Evolutionary conservation across 2,329 filamentous ascomycete genomes (phyloP).

Genomic region (Colletotrichum kahawae): DNA sequence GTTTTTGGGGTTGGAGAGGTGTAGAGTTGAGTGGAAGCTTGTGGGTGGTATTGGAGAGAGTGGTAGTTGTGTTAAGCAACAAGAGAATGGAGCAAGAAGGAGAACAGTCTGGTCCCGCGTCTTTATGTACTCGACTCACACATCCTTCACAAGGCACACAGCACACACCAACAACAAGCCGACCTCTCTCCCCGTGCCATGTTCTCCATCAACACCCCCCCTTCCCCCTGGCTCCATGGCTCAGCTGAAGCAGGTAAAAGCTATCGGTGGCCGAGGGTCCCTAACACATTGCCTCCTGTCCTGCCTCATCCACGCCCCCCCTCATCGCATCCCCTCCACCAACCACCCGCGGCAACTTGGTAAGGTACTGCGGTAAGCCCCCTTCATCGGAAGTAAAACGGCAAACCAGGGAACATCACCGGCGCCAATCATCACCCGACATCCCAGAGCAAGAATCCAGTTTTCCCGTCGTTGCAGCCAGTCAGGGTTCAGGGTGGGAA

Average conservation of each 20-base stretch:
- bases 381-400: conserved; percentile 11
- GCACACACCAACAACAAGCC: not conserved
- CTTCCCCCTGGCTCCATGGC: not conserved
- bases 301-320: not conserved
- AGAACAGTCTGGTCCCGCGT: not conserved
- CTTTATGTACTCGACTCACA: conserved; percentile 14
- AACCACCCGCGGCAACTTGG: not conserved
- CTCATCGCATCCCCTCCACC: conserved; percentile 1
- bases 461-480: not conserved
- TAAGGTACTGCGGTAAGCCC: not conserved
- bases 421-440: conserved; percentile 2
- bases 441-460: not conserved
- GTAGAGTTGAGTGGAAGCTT: not conserved
- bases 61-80: not conserved
- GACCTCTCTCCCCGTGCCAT: not conserved
- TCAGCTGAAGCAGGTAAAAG: not conserved
- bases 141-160: not conserved
- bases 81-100: too few relatives aligned
- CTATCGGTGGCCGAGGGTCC: conserved; percentile 8
- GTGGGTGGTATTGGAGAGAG: not conserved
- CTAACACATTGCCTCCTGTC: not conserved
- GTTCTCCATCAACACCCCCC: not conserved
- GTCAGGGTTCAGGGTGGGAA: not conserved
- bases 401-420: not conserved
- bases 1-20: not conserved